Evolutionary conservation across 176 grass and related monocot genomes (phyloP), one percentile per base, ranked within the genome.

Genomic region (Carex cristatella): DNA sequence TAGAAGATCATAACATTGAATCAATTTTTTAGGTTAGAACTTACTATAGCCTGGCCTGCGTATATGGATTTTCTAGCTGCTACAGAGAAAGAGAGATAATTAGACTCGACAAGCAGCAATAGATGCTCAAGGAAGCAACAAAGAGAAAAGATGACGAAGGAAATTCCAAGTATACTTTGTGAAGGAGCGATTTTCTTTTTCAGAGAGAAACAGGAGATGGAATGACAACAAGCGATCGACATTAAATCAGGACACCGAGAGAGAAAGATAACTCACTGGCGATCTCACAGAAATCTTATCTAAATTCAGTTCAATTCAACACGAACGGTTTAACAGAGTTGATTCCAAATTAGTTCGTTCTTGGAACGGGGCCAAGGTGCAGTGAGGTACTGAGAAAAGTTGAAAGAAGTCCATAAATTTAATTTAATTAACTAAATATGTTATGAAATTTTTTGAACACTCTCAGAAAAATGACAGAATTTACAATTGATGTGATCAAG

Each of bases 31-130:
- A 42, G 15, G 19, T 46, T 10, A 64, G 14, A 65, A 7, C 85
- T 71, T 86, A 93, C 95, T 80, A 98, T 90, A 77, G 95, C 87
- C 65, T 94, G 93, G 59, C 91, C 95, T 32, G 86, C 62, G 80
- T 95, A 95, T 80, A 89, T 95, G 74, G 93, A 98, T 76, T 70
- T 95, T 57, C 49, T 89, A 5, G 0, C 89, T 92, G 83, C 83
- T 71, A 60, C 33, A 83, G 1, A 3, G 82, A 83, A 64, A 78
- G 11, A 23, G 76, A 12, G 9, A 88, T 11, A 2, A 69, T 68
- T 18, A 65, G 32, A 79, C 10, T 37, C 69, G 44, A 75, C n/a
- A 81, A 65, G 4, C 58, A 37, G 12, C 10, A 51, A 64, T 9
- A 66, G 19, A 65, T 40, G 15, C 31, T 66, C 66, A 42, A 48